A percentile compares a stretch with the other conserved stretches of the same genome.
Conservation (phyloP, 495 filamentous ascomycete species). For the Lophium mytilinum region DNA sequence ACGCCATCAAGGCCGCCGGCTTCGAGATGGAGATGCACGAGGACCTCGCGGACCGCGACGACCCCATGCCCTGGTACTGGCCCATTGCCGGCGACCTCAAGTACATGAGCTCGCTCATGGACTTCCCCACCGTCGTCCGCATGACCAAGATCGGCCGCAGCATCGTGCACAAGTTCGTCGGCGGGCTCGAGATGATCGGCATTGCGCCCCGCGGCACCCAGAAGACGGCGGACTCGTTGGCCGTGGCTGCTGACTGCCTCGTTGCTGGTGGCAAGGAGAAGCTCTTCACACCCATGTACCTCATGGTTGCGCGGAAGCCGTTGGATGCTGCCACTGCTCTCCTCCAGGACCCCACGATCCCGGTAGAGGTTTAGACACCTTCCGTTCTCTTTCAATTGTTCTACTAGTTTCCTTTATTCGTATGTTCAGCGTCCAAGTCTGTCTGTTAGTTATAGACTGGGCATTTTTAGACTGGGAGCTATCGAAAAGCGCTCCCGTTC, state of each 20-base stretch:
- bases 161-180: slow-evolving; percentile 70
- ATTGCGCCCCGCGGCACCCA: slow-evolving; percentile 79
- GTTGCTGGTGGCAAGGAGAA: slow-evolving; percentile 87
- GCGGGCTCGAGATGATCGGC: slow-evolving; percentile 63
- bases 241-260: slow-evolving; percentile 72
- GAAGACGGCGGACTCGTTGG: slow-evolving; percentile 90
- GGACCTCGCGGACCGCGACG: slow-evolving; percentile 76
- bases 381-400: too few species aligned
- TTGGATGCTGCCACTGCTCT: not conserved
- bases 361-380: too few species aligned
- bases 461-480: too few species aligned
- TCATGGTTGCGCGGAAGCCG: slow-evolving; percentile 95
- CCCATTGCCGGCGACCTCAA: slow-evolving; percentile 75
- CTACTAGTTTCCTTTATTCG: too few species aligned
- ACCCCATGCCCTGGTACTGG: slow-evolving; percentile 89
- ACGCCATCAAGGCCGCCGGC: slow-evolving; percentile 80
- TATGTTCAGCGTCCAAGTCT: too few species aligned
- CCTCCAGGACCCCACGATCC: too few species aligned
- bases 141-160: slow-evolving; percentile 84
- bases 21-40: slow-evolving; percentile 82
- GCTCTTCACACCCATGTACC: slow-evolving; percentile 97
- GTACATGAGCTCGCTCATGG: slow-evolving; percentile 70
- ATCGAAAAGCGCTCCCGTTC: too few species aligned
- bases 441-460: too few species aligned
- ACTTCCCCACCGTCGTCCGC: slow-evolving; percentile 75